Evolutionary conservation across 306 rosid genomes (phyloP).

Genomic region (Coriaria nepalensis): DNA sequence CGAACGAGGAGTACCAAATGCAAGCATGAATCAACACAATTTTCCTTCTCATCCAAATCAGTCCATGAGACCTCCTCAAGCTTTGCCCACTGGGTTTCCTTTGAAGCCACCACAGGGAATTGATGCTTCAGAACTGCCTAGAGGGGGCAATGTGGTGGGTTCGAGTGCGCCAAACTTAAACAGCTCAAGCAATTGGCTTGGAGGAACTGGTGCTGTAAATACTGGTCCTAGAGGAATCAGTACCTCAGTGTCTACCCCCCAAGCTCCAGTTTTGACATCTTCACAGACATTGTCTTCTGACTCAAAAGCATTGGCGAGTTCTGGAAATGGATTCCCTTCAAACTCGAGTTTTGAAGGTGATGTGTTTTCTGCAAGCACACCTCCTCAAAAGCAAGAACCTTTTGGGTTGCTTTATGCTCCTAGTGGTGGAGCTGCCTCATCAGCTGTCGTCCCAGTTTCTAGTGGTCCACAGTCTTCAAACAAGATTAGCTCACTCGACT

Average conservation of each 20-base stretch:
- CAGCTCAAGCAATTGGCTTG: slow-evolving; percentile 49
- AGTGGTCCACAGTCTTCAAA: slow-evolving; percentile 38
- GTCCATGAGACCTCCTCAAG: slow-evolving; percentile 50
- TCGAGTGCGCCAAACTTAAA: slow-evolving; percentile 36
- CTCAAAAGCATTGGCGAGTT: slow-evolving; percentile 32
- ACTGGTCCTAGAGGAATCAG: slow-evolving; percentile 45
- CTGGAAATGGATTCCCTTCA: slow-evolving; percentile 73
- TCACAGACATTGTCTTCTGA: slow-evolving; percentile 35
- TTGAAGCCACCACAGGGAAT: slow-evolving; percentile 42
- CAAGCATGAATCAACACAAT: slow-evolving; percentile 37
- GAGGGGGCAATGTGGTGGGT: slow-evolving; percentile 27
- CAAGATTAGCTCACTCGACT: slow-evolving; percentile 45
- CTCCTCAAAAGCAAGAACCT: slow-evolving; percentile 38
- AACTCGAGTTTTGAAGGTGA: slow-evolving; percentile 36
- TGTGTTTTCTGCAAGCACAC: slow-evolving; percentile 35
- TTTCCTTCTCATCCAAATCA: slow-evolving; percentile 45
- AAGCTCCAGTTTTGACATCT: slow-evolving; percentile 16
- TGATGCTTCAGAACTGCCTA: slow-evolving; percentile 26
- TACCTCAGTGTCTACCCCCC: slow-evolving; percentile 28
- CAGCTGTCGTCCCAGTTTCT: slow-evolving; percentile 45
- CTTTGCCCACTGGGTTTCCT: slow-evolving; percentile 28
- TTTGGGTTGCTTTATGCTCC: slow-evolving; percentile 34
- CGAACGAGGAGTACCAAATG: slow-evolving; percentile 50
- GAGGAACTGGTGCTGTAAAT: slow-evolving; percentile 38
- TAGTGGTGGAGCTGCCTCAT: slow-evolving; percentile 28